A percentile compares a stretch with the other conserved stretches of the same genome.
Evolutionary conservation across 306 rosid species (phyloP).

Genomic region (Corylus americana): DNA sequence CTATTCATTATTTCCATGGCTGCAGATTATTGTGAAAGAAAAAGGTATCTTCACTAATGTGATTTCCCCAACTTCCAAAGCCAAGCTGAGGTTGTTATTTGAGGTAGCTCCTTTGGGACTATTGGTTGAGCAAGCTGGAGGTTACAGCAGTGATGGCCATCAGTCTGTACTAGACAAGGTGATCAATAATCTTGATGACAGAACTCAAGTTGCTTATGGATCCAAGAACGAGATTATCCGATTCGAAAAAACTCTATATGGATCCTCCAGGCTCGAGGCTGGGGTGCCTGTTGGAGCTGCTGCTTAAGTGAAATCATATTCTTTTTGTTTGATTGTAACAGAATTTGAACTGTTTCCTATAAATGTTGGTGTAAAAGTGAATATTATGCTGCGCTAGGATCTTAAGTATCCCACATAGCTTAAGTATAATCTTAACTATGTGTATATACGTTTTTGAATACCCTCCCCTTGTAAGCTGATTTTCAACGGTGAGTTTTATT

Average conservation of each 20-base stretch:
- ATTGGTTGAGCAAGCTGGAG: constrained; percentile 92
- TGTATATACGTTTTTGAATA: no score
- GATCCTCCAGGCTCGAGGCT: constrained; percentile 91
- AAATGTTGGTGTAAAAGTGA: constrained; percentile 20
- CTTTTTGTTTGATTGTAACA: constrained; percentile 10
- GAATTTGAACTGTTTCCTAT: constrained; percentile 23
- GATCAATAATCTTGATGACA: constrained; percentile 66
- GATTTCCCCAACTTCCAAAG: constrained; percentile 83
- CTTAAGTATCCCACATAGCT: no score
- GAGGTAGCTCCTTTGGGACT: constrained; percentile 97
- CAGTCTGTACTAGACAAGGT: constrained; percentile 87
- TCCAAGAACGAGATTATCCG: constrained; percentile 88
- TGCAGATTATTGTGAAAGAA: constrained; percentile 91
- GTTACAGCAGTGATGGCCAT: constrained; percentile 87
- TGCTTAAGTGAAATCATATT: constrained; percentile 46
- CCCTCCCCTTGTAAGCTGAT: no score
- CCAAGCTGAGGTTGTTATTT: constrained; percentile 88
- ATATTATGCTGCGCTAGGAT: background rate
- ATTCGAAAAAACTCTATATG: constrained; percentile 91
- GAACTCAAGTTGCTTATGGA: constrained; percentile 97
- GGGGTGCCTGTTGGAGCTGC: constrained; percentile 89
- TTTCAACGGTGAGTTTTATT: no score
- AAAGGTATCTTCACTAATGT: constrained; percentile 94
- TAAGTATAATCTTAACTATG: no score
- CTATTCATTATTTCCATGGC: background rate